Evolutionary conservation across 176 grass and related monocot genomes (phyloP).

Genomic region (Saccharum spontaneum): DNA sequence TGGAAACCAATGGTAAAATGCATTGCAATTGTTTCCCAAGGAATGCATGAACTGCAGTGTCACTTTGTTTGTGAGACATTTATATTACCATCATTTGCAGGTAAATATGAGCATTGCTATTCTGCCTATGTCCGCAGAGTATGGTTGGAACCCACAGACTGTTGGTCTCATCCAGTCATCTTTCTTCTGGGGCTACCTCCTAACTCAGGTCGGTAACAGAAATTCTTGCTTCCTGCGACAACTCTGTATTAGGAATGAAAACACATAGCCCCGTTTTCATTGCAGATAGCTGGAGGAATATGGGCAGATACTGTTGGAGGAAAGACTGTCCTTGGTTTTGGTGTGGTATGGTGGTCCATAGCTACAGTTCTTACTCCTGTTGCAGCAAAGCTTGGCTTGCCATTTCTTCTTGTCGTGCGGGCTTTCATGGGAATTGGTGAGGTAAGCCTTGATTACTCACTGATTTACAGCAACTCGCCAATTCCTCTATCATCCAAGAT

Average conservation of each 20-base stretch:
- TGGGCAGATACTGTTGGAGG: constrained; percentile 97
- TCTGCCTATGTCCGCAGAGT: constrained; percentile 91
- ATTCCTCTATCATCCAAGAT: neutral
- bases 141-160: constrained; percentile 82
- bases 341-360: constrained; percentile 90
- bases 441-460: constrained; percentile 33
- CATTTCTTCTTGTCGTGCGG: constrained; percentile 83
- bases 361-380: constrained; percentile 87
- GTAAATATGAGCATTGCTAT: constrained; percentile 99
- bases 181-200: constrained; percentile 99
- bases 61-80: neutral
- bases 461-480: neutral
- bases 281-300: constrained; percentile 93
- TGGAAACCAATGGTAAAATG: neutral
- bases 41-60: neutral
- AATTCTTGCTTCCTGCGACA: neutral
- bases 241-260: neutral
- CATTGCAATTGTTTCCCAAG: neutral
- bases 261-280: neutral
- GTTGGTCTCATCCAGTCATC: constrained; percentile 92
- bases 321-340: constrained; percentile 89
- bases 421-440: constrained; percentile 98
- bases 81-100: constrained; percentile 42
- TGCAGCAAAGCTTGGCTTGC: constrained; percentile 78
- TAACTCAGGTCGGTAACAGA: constrained; percentile 65